These are phyloP conservation scores for Penicillium arizonense DNA, from an alignment of 495 filamentous ascomycete genomes.

Conservation along the genomic window DNA sequence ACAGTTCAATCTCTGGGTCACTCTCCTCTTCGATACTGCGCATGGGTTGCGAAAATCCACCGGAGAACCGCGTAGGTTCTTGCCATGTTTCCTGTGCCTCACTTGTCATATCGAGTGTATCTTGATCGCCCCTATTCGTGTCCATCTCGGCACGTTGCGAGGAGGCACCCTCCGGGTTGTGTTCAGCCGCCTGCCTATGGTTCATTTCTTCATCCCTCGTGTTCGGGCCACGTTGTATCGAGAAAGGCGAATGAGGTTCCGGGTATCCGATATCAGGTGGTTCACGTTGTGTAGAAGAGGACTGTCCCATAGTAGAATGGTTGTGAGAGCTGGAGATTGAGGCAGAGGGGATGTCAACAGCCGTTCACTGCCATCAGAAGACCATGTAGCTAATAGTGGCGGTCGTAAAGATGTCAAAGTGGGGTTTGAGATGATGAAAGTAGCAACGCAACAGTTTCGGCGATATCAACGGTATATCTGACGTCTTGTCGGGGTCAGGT, in stretches of 20 bases:
- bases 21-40: slow-evolving; percentile 36
- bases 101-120: slow-evolving; percentile 11
- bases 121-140: slow-evolving; percentile 11
- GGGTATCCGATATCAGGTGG: slow-evolving; percentile 27
- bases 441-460: not conserved
- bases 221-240: slow-evolving; percentile 20
- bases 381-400: slow-evolving; percentile 7
- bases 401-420: slow-evolving; percentile 4
- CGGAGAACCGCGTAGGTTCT: slow-evolving; percentile 13
- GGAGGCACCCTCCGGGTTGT: slow-evolving; percentile 21
- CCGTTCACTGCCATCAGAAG: slow-evolving; percentile 33
- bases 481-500: not conserved
- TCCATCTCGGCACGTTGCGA: slow-evolving; percentile 19
- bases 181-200: slow-evolving; percentile 30
- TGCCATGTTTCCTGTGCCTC: slow-evolving; percentile 22
- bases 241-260: slow-evolving; percentile 19
- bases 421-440: not conserved
- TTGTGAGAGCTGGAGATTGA: slow-evolving; percentile 9
- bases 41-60: slow-evolving; percentile 27
- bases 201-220: slow-evolving; percentile 45
- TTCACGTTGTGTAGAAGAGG: slow-evolving; percentile 44
- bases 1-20: slow-evolving; percentile 21
- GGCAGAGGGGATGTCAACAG: slow-evolving; percentile 20
- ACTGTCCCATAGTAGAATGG: slow-evolving; percentile 50
- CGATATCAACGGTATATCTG: not conserved